A percentile compares a stretch with the other conserved stretches of the same genome.
phyloP scores from a whole-genome alignment of 257 asterid genomes.

The Solanum sejunctum region DNA sequence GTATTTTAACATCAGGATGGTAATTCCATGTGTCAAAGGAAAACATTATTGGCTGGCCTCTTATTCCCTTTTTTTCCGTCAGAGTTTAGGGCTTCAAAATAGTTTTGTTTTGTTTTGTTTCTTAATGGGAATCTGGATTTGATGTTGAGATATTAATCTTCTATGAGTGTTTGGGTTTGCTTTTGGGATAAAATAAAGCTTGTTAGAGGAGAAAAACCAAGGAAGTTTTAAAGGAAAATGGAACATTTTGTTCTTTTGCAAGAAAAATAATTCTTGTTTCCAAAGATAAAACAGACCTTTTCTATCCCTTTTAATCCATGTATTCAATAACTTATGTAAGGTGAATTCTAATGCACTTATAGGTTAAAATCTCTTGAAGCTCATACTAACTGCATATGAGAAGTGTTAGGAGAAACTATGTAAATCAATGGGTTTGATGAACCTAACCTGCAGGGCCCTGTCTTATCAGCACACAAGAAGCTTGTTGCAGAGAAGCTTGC shows the following conservation, averaged over 20 bases:
- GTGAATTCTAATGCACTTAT: neutral
- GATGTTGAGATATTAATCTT: neutral
- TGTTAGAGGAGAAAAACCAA: neutral
- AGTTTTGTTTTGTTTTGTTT: neutral
- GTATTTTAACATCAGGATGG: too few species aligned
- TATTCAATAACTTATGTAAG: neutral
- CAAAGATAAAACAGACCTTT: neutral
- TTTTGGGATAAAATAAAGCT: neutral
- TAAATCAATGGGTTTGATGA: neutral
- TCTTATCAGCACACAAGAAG: conserved; percentile 36
- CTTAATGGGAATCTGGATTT: neutral
- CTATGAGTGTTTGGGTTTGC: neutral
- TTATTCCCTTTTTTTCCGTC: neutral
- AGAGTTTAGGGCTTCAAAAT: neutral
- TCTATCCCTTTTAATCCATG: neutral
- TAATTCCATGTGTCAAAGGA: too few species aligned
- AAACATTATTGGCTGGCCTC: neutral
- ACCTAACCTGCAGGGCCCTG: conserved; percentile 65
- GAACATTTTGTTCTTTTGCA: neutral
- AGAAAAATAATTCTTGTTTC: neutral
- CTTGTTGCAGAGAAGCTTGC: conserved; percentile 57
- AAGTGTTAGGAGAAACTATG: neutral
- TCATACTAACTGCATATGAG: neutral
- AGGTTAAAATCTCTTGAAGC: neutral
- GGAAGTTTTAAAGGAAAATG: neutral